Percentiles rank a stretch among this genome's conserved stretches.
Conservation (phyloP, 2,329 filamentous ascomycete genomes). For the Colletotrichum tabaci region DNA sequence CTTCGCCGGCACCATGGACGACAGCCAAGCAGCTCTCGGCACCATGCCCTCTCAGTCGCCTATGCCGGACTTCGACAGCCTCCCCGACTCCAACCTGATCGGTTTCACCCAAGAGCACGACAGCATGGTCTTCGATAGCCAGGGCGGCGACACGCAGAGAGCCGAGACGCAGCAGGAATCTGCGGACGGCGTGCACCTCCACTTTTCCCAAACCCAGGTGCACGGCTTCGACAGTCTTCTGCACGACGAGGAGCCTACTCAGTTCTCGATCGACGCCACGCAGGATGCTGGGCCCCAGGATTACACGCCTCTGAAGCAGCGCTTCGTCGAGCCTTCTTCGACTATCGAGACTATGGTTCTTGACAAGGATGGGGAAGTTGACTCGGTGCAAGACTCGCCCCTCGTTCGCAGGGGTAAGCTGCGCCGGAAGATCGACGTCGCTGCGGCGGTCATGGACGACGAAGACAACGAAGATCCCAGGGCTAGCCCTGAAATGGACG, state of each 20-base stretch:
- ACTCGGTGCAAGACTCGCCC: conserved; percentile 73
- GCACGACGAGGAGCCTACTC: conserved; percentile 64
- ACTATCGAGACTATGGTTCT: conserved; percentile 80
- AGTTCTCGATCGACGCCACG: conserved; percentile 81
- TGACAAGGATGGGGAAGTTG: conserved; percentile 53
- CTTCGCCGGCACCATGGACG: conserved; percentile 90
- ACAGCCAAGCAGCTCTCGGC: conserved; percentile 60
- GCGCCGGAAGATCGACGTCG: conserved; percentile 58
- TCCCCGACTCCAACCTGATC: conserved; percentile 74
- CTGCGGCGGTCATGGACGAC: conserved; percentile 58
- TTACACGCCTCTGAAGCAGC: conserved; percentile 78
- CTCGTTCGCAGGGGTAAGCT: conserved; percentile 73
- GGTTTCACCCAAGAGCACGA: conserved; percentile 71
- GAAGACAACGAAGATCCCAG: conserved; percentile 52
- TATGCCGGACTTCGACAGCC: conserved; percentile 71
- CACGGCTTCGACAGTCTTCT: conserved; percentile 72
- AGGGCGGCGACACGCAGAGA: conserved; percentile 55
- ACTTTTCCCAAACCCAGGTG: conserved; percentile 74
- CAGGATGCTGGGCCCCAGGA: conserved; percentile 85
- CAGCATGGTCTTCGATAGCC: conserved; percentile 65
- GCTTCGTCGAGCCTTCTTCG: conserved; percentile 78
- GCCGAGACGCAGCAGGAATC: conserved; percentile 54
- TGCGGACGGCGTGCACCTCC: conserved; percentile 61
- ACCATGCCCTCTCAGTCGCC: conserved; percentile 58
- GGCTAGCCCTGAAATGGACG: conserved; percentile 48